Conservation (phyloP, 495 filamentous ascomycete species). For the Penicillium antarcticum region DNA sequence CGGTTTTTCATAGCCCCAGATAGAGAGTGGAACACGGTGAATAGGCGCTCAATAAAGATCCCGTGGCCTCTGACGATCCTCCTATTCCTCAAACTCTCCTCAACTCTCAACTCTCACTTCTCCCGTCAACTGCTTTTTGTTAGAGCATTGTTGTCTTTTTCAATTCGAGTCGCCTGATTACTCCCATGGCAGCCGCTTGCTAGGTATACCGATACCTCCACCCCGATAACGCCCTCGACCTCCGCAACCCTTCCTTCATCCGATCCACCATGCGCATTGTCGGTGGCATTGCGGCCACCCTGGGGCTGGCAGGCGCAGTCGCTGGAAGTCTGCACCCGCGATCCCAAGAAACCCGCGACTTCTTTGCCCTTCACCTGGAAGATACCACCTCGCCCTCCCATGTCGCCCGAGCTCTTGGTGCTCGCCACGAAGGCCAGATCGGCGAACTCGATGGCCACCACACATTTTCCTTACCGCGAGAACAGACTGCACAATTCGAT, state of each 20-base stretch:
- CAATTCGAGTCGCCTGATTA: neutral
- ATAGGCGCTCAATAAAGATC: slow-evolving; percentile 5
- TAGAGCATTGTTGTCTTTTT: neutral
- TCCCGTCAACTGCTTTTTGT: neutral
- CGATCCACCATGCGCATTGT: slow-evolving; percentile 35
- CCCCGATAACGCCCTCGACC: slow-evolving; percentile 10
- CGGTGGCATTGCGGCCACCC: slow-evolving; percentile 37
- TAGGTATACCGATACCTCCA: neutral
- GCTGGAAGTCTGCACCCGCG: slow-evolving; percentile 47
- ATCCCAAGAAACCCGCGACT: slow-evolving; percentile 73
- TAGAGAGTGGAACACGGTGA: neutral
- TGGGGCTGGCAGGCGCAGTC: slow-evolving; percentile 32
- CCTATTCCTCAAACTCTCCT: slow-evolving; percentile 12
- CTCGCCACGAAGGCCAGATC: slow-evolving; percentile 78
- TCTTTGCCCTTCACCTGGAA: slow-evolving; percentile 84
- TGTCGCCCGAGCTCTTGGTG: slow-evolving; percentile 70
- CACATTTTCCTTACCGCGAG: slow-evolving; percentile 69
- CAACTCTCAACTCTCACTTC: neutral
- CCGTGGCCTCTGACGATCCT: slow-evolving; percentile 18
- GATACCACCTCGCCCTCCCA: slow-evolving; percentile 59
- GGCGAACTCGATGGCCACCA: slow-evolving; percentile 81
- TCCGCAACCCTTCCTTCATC: slow-evolving; percentile 6
- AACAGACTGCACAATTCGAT: slow-evolving; percentile 53
- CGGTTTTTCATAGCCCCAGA: neutral
- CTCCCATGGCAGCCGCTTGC: slow-evolving; percentile 24